These are phyloP conservation scores for Neonectria hederae DNA, from an alignment of 2,329 filamentous ascomycete genomes.

Conservation along the genomic window DNA sequence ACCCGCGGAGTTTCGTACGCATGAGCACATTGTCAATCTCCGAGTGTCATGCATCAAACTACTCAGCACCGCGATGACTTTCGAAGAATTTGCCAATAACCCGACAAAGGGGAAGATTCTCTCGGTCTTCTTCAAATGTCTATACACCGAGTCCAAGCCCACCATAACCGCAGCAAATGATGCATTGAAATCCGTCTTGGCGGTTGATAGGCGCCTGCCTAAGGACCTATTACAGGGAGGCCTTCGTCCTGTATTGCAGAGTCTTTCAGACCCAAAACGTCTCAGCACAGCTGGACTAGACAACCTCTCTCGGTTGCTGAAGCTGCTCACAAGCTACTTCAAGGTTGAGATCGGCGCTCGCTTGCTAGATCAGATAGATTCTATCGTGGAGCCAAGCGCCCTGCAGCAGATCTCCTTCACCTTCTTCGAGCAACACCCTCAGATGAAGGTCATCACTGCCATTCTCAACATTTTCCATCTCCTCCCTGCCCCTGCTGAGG, in stretches of 20 bases:
- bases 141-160: constrained; percentile 91
- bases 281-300: constrained; percentile 90
- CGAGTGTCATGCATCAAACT: constrained; percentile 94
- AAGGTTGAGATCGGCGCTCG: constrained; percentile 97
- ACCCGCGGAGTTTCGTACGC: constrained; percentile 92
- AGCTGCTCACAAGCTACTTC: constrained; percentile 96
- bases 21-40: constrained; percentile 90
- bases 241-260: constrained; percentile 93
- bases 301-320: constrained; percentile 87
- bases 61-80: constrained; percentile 90
- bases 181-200: constrained; percentile 86
- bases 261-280: constrained; percentile 91
- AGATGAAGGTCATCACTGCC: constrained; percentile 94
- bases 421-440: constrained; percentile 88
- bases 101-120: constrained; percentile 78
- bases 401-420: constrained; percentile 94
- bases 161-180: constrained; percentile 95
- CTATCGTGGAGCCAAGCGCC: constrained; percentile 81
- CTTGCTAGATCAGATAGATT: constrained; percentile 92
- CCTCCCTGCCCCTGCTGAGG: constrained; percentile 87
- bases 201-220: constrained; percentile 88
- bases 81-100: constrained; percentile 87
- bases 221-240: constrained; percentile 96
- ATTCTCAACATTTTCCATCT: constrained; percentile 98
- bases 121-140: constrained; percentile 95